Base-by-base conservation (phyloP, 768 basidiomycete species). In the Leccinum pellstonianum region DNA sequence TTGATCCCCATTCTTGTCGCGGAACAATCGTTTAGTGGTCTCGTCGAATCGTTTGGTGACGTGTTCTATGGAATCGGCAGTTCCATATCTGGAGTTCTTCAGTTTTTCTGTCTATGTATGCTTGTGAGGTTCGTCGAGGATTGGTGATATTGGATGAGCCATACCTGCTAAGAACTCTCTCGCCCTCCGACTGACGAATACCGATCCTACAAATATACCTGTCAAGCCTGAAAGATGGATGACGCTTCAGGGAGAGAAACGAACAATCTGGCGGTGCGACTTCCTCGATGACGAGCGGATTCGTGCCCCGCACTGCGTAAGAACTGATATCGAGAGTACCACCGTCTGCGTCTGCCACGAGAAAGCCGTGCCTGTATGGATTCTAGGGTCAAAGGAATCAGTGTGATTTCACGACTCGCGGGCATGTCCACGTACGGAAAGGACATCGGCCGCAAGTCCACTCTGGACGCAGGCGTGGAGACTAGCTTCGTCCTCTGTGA, bases 291-390 rank as follows among this genome's bases (percentile, higher is more conserved):
- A 23, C 23, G 23, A 23, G 23, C 88, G 89, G 90, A 25, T 79
- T 72, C 3, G 86, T 85, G 53, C 80, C 86, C 7, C 85, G 84
- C 55, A 91, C 87, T 2, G 85, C 88, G 63, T 92, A 92, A 5
- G 90, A 86, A 62, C 87, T 89, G 65, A 92, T 88, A 70, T 92
- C 90, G 51, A 91, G 80, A 0, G 90, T 92, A 43, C 90, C 90
- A 55, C 90, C 90, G 57, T 90, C 90, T 1, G 90, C 90, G 71
- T 92, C 90, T 25, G 87, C 87, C 23, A 92, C 86, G 23, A 91
- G 77, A 73, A 91, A 91, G 4, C 90, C 89, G 64, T 89, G 84
- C 66, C 82, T 87, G 12, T 88, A 86, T 15, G 87, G 83, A 66
- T 85, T 86, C 89, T 90, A 64, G 55, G 58, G 58, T 25, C 25